Evolutionary conservation across 202 grass and related monocot species (phyloP), one percentile per base, ranked within the genome.

Genomic region (Panicum hallii): DNA sequence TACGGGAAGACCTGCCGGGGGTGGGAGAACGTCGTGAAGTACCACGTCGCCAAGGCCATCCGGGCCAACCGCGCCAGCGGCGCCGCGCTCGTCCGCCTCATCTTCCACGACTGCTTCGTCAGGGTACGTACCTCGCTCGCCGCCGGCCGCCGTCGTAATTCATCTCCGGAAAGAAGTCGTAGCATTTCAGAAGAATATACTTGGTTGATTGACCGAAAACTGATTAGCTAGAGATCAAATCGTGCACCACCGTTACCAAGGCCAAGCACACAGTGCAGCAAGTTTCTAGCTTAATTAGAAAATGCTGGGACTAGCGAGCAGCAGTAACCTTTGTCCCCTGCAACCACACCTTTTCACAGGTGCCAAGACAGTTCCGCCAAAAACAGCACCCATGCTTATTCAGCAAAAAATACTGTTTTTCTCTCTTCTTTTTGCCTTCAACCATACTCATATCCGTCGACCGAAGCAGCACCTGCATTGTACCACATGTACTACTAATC

Each of bases 91-190:
- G 81, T 98, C 15, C 74, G 95, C 47, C 89, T 95, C 87, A 86
- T 91, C 81, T 98, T 95, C 79, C 92, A 95, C 50, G 95, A 98
- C 81, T 98, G 93, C 85, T 98, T 98, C 79, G 95, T 98, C 67
- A 86, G 87, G 89, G 95, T 88, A 93, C 26, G 8, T 22, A 3
- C 36, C 36, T 38, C 36, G 34, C 34, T 34, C 34, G 4, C 36
- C 36, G 36, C 36, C 30, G 4, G 12, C 47, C 47, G 47, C 47
- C 47, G 47, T 49, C 47, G 9, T 46, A 46, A 2, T 11, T 46
- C 36, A 38, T 2, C 36, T 38, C 36, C 36, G 12, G 10, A 12
- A 7, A 2, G 4, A 49, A 49, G 10, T 49, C 14, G 12, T 49
- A 15, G 12, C 14, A 13, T 49, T 49, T 15, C 47, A 49, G 47